Evolutionary conservation across 2,329 filamentous ascomycete species (phyloP).

Genomic region (Coniochaeta sp.): DNA sequence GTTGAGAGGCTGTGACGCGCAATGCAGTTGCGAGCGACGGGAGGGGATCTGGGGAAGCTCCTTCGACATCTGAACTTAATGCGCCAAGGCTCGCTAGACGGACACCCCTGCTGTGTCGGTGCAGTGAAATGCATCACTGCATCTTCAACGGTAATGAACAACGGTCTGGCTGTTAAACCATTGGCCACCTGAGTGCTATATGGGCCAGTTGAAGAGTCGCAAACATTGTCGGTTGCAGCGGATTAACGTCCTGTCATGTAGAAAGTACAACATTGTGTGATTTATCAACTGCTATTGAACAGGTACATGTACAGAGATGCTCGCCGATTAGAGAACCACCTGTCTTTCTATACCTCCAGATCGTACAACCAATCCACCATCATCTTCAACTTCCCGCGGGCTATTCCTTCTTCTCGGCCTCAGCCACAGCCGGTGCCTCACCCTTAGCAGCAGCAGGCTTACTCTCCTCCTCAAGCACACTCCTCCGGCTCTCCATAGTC

Average conservation of each 20-base stretch:
- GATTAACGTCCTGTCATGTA: no score
- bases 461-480: slow-evolving; percentile 70
- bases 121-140: no score
- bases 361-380: slow-evolving; percentile 8
- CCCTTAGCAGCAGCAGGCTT: slow-evolving; percentile 24
- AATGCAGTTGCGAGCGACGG: no score
- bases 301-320: neutral
- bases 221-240: no score
- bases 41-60: no score
- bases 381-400: neutral
- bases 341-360: slow-evolving; percentile 2
- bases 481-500: slow-evolving; percentile 75
- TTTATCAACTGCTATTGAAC: neutral
- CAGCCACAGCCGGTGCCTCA: slow-evolving; percentile 17
- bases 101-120: no score
- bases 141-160: no score
- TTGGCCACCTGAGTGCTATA: no score
- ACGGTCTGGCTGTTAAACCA: no score
- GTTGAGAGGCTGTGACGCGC: neutral
- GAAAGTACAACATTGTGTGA: neutral
- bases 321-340: neutral
- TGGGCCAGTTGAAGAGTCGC: no score
- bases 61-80: no score
- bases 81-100: no score
- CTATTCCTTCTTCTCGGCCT: slow-evolving; percentile 17